Evolutionary conservation across 2,329 filamentous ascomycete genomes (phyloP).

Genomic region (Cadophora malorum): DNA sequence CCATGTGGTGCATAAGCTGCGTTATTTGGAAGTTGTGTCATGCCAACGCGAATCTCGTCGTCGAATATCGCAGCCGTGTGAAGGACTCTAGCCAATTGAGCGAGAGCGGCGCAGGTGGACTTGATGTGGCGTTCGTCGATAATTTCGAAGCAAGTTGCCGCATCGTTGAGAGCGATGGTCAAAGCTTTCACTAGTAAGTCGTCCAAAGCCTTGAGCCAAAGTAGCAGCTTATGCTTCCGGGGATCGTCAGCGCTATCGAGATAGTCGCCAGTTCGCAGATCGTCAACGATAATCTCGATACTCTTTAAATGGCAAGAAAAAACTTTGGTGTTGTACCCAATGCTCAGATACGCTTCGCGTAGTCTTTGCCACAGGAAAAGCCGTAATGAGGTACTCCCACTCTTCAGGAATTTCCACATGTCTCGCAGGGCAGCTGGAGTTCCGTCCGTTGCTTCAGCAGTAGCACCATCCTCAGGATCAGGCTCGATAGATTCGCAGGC

Average conservation of each 20-base stretch:
- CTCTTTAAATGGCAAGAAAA: constrained; percentile 86
- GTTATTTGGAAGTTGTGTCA: constrained; percentile 65
- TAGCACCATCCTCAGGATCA: constrained; percentile 29
- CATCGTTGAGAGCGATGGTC: constrained; percentile 70
- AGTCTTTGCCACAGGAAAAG: constrained; percentile 90
- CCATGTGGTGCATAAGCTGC: constrained; percentile 51
- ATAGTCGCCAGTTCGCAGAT: constrained; percentile 67
- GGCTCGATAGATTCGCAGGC: constrained; percentile 49
- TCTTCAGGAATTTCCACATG: constrained; percentile 83
- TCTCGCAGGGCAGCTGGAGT: constrained; percentile 63
- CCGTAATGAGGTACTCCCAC: constrained; percentile 81
- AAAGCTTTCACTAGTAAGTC: constrained; percentile 76
- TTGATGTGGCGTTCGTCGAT: constrained; percentile 80
- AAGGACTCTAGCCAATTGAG: constrained; percentile 74
- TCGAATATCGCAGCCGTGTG: constrained; percentile 84
- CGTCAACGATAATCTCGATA: constrained; percentile 80
- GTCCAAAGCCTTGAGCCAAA: constrained; percentile 79
- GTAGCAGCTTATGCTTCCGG: constrained; percentile 74
- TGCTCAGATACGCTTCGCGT: constrained; percentile 85
- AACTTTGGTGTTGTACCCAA: constrained; percentile 86
- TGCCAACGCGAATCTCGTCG: constrained; percentile 82
- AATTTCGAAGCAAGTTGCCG: constrained; percentile 76
- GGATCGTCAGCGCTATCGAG: constrained; percentile 62
- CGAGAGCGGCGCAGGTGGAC: constrained; percentile 74
- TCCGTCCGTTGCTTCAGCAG: constrained; percentile 34